phyloP scores from a whole-genome alignment of 179 eudicot genomes.

The Patellifolia procumbens region DNA sequence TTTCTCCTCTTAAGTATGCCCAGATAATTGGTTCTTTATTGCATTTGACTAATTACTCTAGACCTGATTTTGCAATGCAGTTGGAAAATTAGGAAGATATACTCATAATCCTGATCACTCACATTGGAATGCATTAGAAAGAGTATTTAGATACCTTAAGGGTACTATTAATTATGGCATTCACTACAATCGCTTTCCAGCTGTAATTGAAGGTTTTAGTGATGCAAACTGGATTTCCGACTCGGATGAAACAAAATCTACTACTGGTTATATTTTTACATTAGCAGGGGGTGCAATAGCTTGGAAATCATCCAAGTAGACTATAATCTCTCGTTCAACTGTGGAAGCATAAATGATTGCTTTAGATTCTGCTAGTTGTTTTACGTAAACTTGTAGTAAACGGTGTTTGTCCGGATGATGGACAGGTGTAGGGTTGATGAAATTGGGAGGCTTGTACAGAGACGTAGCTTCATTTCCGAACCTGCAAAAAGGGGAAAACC shows the following conservation, averaged over 20 bases:
- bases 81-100: background rate
- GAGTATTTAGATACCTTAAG: background rate
- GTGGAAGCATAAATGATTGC: background rate
- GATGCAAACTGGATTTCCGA: constrained; percentile 5
- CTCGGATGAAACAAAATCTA: constrained; percentile 4
- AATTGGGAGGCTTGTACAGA: too few relatives aligned
- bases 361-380: background rate
- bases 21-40: too few relatives aligned
- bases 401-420: too few relatives aligned
- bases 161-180: background rate
- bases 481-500: too few relatives aligned
- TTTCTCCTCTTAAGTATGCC: too few relatives aligned
- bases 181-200: background rate
- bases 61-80: background rate
- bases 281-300: background rate
- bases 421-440: too few relatives aligned
- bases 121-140: background rate
- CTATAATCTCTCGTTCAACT: background rate
- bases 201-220: background rate
- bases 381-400: too few relatives aligned
- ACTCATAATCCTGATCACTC: background rate
- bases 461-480: too few relatives aligned
- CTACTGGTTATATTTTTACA: constrained; percentile 9
- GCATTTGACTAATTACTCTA: too few relatives aligned
- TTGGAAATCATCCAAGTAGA: background rate